A percentile compares a stretch with the other conserved stretches of the same genome.
phyloP scores from a whole-genome alignment of 805 yeast species.

The Suhomyces xylopsoci region DNA sequence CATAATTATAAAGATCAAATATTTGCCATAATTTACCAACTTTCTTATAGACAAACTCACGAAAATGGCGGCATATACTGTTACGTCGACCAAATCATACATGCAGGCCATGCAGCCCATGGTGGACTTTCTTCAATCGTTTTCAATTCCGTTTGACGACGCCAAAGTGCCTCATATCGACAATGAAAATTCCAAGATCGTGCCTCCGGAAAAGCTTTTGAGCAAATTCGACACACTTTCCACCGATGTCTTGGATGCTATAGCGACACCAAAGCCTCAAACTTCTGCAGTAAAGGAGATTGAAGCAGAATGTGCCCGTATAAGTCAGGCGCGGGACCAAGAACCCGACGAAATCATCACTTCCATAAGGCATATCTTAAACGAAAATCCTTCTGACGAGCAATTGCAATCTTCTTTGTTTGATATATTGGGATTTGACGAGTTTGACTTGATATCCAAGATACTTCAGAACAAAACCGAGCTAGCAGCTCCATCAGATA shows the following conservation, averaged over 20 bases:
- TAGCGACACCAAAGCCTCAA: conserved; percentile 15
- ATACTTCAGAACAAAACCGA: conserved; percentile 48
- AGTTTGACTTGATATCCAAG: conserved; percentile 72
- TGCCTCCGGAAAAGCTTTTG: conserved; percentile 31
- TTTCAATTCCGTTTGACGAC: conserved; percentile 16
- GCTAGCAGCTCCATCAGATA: conserved; percentile 2
- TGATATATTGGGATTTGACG: conserved; percentile 82
- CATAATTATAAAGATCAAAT: conserved; percentile 1
- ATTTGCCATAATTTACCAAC: background rate
- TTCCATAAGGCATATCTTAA: conserved; percentile 29
- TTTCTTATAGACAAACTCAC: background rate
- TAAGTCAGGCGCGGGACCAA: conserved; percentile 32
- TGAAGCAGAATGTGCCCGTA: conserved; percentile 26
- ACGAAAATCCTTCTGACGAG: conserved; percentile 45
- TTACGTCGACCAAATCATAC: conserved; percentile 67
- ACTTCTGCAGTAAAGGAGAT: conserved; percentile 19
- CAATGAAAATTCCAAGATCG: conserved; percentile 25
- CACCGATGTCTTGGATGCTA: conserved; percentile 18
- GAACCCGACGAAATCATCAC: conserved; percentile 29
- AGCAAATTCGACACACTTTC: conserved; percentile 39
- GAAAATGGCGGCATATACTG: conserved; percentile 41
- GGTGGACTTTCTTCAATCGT: conserved; percentile 45
- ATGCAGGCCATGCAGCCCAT: conserved; percentile 76
- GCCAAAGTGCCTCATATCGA: conserved; percentile 38
- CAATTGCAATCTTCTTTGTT: conserved; percentile 68